Conservation (phyloP, 176 grass and related monocot genomes). For the Eragrostis curvula region DNA sequence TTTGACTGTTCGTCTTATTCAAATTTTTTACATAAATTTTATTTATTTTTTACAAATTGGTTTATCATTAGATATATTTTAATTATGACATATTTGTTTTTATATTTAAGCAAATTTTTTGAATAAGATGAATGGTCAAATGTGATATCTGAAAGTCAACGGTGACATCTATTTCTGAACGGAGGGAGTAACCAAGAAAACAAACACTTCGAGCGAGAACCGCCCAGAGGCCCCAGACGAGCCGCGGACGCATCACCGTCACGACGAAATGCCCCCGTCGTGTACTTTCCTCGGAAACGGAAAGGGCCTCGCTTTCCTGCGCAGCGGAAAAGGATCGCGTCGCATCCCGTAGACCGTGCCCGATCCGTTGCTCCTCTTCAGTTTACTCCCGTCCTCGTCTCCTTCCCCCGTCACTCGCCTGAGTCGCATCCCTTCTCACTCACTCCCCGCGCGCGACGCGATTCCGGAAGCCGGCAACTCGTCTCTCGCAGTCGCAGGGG, state of each 20-base stretch:
- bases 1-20: too few species aligned
- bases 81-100: too few species aligned
- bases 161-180: too few species aligned
- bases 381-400: not conserved
- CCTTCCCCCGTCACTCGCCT: not conserved
- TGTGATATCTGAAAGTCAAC: too few species aligned
- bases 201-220: not conserved
- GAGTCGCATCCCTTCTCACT: not conserved
- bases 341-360: constrained; percentile 7
- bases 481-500: not conserved
- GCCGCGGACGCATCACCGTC: not conserved
- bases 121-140: too few species aligned
- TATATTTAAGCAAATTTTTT: too few species aligned
- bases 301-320: not conserved
- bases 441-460: not conserved
- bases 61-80: too few species aligned
- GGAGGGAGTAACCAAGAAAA: not conserved
- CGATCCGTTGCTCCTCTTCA: not conserved
- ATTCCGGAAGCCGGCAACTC: not conserved
- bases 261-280: not conserved
- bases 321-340: constrained; percentile 25
- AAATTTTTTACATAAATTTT: too few species aligned
- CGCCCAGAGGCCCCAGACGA: not conserved
- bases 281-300: constrained; percentile 4
- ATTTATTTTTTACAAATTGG: too few species aligned